phyloP scores from a whole-genome alignment of 108 stramenopile genomes.

The Nannochloropsis salina region DNA sequence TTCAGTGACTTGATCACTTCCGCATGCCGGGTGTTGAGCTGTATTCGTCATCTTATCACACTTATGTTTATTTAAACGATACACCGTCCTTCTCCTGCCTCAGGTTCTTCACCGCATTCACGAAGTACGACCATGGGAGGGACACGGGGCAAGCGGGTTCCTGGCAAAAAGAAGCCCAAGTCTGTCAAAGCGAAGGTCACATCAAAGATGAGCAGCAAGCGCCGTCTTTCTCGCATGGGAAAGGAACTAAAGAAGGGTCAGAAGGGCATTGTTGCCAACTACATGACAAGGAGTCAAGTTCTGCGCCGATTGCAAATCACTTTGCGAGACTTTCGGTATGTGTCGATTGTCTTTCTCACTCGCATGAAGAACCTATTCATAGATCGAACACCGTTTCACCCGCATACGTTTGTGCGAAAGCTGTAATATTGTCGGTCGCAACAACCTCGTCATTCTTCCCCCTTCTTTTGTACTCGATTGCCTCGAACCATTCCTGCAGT shows the following conservation, averaged over 20 bases:
- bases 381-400: neutral
- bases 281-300: conserved; percentile 81
- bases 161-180: conserved; percentile 41
- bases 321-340: conserved; percentile 80
- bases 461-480: too few relatives aligned
- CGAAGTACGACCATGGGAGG: neutral
- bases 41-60: too few relatives aligned
- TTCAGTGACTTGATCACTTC: too few relatives aligned
- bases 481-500: conserved; percentile 30
- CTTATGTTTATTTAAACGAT: too few relatives aligned
- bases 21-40: too few relatives aligned
- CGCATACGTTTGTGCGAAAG: too few relatives aligned
- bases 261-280: conserved; percentile 84
- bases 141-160: conserved; percentile 6
- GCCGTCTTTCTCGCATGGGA: conserved; percentile 91
- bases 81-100: too few relatives aligned
- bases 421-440: too few relatives aligned
- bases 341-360: neutral
- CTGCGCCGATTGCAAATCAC: conserved; percentile 85
- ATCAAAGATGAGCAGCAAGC: conserved; percentile 70
- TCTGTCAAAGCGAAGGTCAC: conserved; percentile 57
- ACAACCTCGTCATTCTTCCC: too few relatives aligned
- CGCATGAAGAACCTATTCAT: neutral
- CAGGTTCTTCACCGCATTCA: too few relatives aligned
- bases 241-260: conserved; percentile 84